These are phyloP conservation scores for Coleophoma cylindrospora DNA, from an alignment of 2,329 filamentous ascomycete species.

Conservation along the genomic window DNA sequence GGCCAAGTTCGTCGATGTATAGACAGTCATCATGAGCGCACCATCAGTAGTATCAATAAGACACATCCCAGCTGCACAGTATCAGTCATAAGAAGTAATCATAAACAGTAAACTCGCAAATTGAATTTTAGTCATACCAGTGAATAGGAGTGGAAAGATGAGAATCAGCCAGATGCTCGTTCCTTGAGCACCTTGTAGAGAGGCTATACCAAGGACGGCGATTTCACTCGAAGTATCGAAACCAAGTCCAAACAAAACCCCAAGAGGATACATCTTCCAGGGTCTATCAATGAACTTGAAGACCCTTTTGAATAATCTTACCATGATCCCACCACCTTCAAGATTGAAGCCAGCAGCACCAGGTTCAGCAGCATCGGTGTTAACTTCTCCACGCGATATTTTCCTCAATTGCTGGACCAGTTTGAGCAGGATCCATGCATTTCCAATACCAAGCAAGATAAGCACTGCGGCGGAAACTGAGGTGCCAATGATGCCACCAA, in stretches of 20 bases:
- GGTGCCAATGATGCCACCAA: conserved; percentile 87
- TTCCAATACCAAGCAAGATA: conserved; percentile 76
- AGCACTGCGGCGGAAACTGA: conserved; percentile 81
- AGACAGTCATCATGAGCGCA: conserved; percentile 90
- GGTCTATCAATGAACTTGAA: conserved; percentile 71
- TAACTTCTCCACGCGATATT: conserved; percentile 43
- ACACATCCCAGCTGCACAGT: conserved; percentile 75
- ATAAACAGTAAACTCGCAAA: background rate
- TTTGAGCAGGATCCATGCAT: conserved; percentile 78
- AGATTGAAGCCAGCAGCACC: conserved; percentile 50
- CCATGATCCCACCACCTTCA: conserved; percentile 73
- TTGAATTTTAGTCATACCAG: conserved; percentile 44
- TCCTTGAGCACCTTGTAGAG: conserved; percentile 77
- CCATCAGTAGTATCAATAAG: conserved; percentile 89
- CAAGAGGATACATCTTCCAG: conserved; percentile 96
- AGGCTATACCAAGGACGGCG: conserved; percentile 84
- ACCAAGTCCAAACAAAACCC: conserved; percentile 83
- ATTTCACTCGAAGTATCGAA: conserved; percentile 97
- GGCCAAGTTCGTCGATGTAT: conserved; percentile 74
- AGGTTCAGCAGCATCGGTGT: conserved; percentile 16
- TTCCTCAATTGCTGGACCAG: conserved; percentile 64
- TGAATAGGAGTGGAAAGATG: conserved; percentile 87
- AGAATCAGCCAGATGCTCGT: conserved; percentile 93
- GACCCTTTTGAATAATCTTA: conserved; percentile 64
- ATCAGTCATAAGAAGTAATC: conserved; percentile 1